phyloP scores from a whole-genome alignment of 345 rosid genomes.

The Eucalyptus caleyi region DNA sequence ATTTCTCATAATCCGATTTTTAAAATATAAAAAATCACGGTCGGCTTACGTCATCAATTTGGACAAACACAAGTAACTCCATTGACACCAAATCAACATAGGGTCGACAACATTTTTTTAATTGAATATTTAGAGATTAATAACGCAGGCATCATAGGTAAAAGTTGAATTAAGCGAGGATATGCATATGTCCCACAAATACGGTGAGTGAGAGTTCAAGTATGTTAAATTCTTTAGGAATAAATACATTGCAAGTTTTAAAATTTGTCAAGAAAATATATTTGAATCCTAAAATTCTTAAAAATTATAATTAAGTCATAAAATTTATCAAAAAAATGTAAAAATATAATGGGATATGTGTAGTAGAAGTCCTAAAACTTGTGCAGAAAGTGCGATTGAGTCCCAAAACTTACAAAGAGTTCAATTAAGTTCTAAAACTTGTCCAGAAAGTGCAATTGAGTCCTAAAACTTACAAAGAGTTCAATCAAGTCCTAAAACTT shows the following conservation, averaged over 20 bases:
- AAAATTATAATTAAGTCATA: too few relatives aligned
- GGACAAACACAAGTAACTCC: not conserved
- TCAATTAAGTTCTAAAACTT: too few relatives aligned
- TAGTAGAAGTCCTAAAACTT: too few relatives aligned
- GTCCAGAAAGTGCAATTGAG: too few relatives aligned
- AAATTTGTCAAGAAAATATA: accelerated
- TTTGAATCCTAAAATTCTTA: accelerated
- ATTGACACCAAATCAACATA: too few relatives aligned
- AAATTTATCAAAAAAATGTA: accelerated
- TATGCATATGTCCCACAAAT: not conserved
- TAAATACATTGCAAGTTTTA: accelerated
- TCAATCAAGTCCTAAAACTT: too few relatives aligned
- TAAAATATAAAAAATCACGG: not conserved
- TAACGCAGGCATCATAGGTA: not conserved
- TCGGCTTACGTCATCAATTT: accelerated
- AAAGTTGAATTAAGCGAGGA: not conserved
- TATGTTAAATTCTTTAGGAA: accelerated
- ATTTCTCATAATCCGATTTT: not conserved
- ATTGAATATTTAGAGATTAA: too few relatives aligned
- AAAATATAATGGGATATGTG: too few relatives aligned
- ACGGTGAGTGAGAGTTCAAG: accelerated
- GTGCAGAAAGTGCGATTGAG: too few relatives aligned
- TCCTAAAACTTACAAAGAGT: too few relatives aligned
- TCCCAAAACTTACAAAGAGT: too few relatives aligned
- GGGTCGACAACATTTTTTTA: too few relatives aligned